Evolutionary conservation across 805 yeast species (phyloP).

Genomic region (Priceomyces melissophilus): DNA sequence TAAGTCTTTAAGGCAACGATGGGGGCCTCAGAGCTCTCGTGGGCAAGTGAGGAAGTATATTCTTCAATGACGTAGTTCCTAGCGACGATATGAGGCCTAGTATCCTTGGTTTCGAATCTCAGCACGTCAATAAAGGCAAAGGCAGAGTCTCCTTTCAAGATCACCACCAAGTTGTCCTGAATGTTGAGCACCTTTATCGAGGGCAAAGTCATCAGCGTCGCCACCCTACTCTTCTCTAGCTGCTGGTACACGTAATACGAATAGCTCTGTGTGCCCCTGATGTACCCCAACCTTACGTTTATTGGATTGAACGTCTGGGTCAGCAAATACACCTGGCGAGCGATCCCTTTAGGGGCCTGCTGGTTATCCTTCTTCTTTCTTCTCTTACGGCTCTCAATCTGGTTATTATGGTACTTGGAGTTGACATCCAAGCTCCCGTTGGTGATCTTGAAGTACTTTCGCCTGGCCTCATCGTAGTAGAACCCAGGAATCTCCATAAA

Average conservation of each 20-base stretch:
- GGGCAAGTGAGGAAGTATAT: neutral
- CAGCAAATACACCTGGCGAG: no score
- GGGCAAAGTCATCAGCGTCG: neutral
- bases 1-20: neutral
- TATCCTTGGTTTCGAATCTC: neutral
- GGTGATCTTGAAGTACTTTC: constrained; percentile 24
- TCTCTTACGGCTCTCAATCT: constrained; percentile 19
- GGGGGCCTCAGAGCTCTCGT: neutral
- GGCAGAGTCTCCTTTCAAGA: neutral
- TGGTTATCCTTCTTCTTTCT: constrained; percentile 1
- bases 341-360: neutral
- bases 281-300: neutral
- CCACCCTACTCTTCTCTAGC: neutral
- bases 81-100: neutral
- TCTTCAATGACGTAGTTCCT: neutral
- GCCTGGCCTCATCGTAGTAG: constrained; percentile 19
- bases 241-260: neutral
- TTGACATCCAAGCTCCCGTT: constrained; percentile 18
- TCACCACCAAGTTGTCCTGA: neutral
- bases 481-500: constrained; percentile 28
- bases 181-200: neutral
- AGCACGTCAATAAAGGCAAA: neutral
- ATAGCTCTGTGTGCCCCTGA: neutral
- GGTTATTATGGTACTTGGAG: constrained; percentile 22
- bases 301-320: neutral